Conservation (phyloP, 1,284 basidiomycete species). For the Singerocomus rubriflavus region DNA sequence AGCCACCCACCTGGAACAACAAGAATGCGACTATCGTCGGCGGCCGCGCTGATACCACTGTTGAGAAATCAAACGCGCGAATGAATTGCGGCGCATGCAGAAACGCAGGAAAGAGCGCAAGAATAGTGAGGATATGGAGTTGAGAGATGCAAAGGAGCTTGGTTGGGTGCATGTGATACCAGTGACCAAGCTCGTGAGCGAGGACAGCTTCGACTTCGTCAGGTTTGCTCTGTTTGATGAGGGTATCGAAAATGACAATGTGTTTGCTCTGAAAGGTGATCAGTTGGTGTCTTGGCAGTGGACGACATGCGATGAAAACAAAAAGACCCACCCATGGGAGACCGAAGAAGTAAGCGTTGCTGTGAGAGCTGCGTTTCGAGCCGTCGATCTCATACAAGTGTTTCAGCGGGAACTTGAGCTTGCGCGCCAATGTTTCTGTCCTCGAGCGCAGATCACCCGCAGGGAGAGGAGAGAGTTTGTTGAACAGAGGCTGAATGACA, state of each 20-base stretch:
- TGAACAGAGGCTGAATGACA: conserved; percentile 94
- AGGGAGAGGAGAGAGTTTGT: conserved; percentile 88
- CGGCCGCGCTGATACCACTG: conserved; percentile 58
- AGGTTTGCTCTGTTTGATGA: conserved; percentile 86
- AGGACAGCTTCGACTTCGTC: conserved; percentile 90
- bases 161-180: conserved; percentile 87
- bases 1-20: conserved; percentile 63
- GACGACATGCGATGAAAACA: background rate
- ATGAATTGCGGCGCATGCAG: conserved; percentile 84
- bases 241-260: conserved; percentile 96
- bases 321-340: conserved; percentile 73
- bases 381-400: conserved; percentile 98
- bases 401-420: conserved; percentile 91
- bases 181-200: conserved; percentile 95
- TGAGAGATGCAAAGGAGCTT: conserved; percentile 88
- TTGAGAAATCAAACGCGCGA: conserved; percentile 83
- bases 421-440: conserved; percentile 72
- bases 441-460: conserved; percentile 71
- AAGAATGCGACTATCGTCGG: conserved; percentile 90
- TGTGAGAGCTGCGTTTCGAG: conserved; percentile 91
- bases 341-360: conserved; percentile 95
- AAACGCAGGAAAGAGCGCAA: conserved; percentile 90
- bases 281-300: background rate
- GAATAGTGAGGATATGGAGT: conserved; percentile 81
- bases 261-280: conserved; percentile 63